Evolutionary conservation across 768 basidiomycete species (phyloP).

Genomic region (Mycena crocata): DNA sequence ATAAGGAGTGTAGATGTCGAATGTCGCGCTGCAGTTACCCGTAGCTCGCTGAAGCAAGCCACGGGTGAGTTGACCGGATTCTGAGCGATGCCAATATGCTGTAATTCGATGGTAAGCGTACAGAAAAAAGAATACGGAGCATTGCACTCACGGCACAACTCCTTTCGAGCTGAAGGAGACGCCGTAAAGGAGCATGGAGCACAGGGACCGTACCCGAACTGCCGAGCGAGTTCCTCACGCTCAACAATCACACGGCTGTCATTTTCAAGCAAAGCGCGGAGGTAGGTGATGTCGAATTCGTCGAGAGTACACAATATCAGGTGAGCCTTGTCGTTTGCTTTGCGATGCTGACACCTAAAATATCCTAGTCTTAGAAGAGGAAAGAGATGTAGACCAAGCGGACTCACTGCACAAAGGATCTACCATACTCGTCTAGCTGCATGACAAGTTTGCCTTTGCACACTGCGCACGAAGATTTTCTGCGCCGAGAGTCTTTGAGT

Average conservation of each 20-base stretch:
- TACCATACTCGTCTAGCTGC: background rate
- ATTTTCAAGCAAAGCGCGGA: slow-evolving; percentile 35
- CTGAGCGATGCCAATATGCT: slow-evolving; percentile 35
- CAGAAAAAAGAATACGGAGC: background rate
- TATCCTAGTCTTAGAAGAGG: background rate
- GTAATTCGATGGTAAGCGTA: background rate
- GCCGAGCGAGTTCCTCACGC: background rate
- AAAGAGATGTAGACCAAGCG: background rate
- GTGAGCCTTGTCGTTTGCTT: slow-evolving; percentile 21
- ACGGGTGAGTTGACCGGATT: slow-evolving; percentile 27
- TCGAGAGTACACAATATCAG: slow-evolving; percentile 38
- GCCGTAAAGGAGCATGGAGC: slow-evolving; percentile 32
- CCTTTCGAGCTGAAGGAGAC: slow-evolving; percentile 30
- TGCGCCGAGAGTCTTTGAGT: slow-evolving; percentile 3
- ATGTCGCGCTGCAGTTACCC: slow-evolving; percentile 2
- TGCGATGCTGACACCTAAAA: slow-evolving; percentile 3
- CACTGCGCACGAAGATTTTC: background rate
- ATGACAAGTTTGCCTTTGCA: slow-evolving; percentile 13
- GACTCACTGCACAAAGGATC: slow-evolving; percentile 10
- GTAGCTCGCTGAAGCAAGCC: slow-evolving; percentile 17
- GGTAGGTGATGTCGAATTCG: slow-evolving; percentile 36
- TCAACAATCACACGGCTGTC: background rate
- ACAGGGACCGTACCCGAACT: slow-evolving; percentile 36
- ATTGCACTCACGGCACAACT: slow-evolving; percentile 28
- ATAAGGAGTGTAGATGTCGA: slow-evolving; percentile 19